Percentiles rank a stretch among this genome's conserved stretches.
These are phyloP conservation scores for Hanseniaspora occidentalis DNA, from an alignment of 805 yeast species.

Conservation along the genomic window DNA sequence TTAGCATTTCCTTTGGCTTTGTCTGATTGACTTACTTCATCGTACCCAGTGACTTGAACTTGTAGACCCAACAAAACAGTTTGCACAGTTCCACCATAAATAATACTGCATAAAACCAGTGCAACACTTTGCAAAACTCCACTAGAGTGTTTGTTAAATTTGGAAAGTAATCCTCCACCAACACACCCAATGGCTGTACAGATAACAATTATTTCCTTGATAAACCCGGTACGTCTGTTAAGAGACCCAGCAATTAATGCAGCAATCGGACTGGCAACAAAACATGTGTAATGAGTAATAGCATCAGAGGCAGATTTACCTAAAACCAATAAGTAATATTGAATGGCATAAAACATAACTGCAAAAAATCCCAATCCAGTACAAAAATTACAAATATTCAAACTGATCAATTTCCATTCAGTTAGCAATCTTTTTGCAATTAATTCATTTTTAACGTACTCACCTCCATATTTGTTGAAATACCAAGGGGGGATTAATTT, in stretches of 20 bases:
- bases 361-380: neutral
- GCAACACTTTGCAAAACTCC: conserved; percentile 22
- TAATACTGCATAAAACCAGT: conserved; percentile 26
- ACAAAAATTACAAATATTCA: neutral
- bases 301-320: conserved; percentile 6
- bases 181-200: conserved; percentile 21
- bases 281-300: conserved; percentile 11
- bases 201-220: conserved; percentile 24
- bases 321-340: conserved; percentile 1
- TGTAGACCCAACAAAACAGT: conserved; percentile 20
- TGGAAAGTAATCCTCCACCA: conserved; percentile 24
- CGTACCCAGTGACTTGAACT: conserved; percentile 9
- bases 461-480: no score
- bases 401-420: neutral
- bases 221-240: conserved; percentile 22
- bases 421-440: neutral
- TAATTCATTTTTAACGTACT: neutral
- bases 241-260: conserved; percentile 16
- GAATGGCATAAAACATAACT: conserved; percentile 1
- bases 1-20: neutral
- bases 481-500: no score
- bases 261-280: conserved; percentile 8
- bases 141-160: conserved; percentile 21
- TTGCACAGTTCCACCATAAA: conserved; percentile 25
- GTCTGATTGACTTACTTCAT: neutral